Conservation (phyloP, 257 asterid genomes). For the Gardenia jasminoides region DNA sequence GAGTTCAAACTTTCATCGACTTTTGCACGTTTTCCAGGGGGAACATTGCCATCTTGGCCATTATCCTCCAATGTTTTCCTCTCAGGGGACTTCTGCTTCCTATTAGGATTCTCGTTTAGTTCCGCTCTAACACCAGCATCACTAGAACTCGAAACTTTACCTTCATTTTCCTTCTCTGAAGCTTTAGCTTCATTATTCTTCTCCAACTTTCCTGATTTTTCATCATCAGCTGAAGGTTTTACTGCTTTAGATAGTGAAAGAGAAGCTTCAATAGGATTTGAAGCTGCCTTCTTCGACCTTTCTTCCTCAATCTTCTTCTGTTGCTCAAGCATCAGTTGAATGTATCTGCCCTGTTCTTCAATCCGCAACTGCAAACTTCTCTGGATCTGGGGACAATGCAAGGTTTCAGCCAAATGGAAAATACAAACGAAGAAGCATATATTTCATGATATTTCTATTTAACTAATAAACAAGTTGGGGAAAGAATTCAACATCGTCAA, state of each 20-base stretch:
- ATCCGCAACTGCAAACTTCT: slow-evolving; percentile 78
- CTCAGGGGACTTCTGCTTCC: slow-evolving; percentile 31
- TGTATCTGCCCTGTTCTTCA: slow-evolving; percentile 80
- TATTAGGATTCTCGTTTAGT: slow-evolving; percentile 14
- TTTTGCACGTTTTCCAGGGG: slow-evolving; percentile 45
- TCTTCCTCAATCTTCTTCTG: slow-evolving; percentile 63
- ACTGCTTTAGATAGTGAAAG: slow-evolving; percentile 20
- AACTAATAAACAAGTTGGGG: not conserved
- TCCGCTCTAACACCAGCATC: slow-evolving; percentile 22
- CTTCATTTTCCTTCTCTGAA: slow-evolving; percentile 11
- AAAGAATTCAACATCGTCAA: not conserved
- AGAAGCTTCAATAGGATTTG: slow-evolving; percentile 31
- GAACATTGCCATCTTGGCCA: slow-evolving; percentile 22
- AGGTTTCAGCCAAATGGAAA: not conserved
- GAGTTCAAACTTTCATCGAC: slow-evolving; percentile 27
- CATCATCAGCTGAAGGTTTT: slow-evolving; percentile 24
- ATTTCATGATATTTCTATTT: not conserved
- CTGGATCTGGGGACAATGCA: slow-evolving; percentile 54
- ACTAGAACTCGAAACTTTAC: slow-evolving; percentile 15
- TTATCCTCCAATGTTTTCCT: slow-evolving; percentile 26
- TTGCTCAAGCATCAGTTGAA: slow-evolving; percentile 74
- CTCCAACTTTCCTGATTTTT: slow-evolving; percentile 31
- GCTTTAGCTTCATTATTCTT: slow-evolving; percentile 15
- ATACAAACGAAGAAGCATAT: not conserved
- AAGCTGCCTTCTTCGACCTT: slow-evolving; percentile 36